These are phyloP conservation scores for Dissophora globulifera DNA, from an alignment of 192 early-diverging fungal genomes.

Conservation along the genomic window DNA sequence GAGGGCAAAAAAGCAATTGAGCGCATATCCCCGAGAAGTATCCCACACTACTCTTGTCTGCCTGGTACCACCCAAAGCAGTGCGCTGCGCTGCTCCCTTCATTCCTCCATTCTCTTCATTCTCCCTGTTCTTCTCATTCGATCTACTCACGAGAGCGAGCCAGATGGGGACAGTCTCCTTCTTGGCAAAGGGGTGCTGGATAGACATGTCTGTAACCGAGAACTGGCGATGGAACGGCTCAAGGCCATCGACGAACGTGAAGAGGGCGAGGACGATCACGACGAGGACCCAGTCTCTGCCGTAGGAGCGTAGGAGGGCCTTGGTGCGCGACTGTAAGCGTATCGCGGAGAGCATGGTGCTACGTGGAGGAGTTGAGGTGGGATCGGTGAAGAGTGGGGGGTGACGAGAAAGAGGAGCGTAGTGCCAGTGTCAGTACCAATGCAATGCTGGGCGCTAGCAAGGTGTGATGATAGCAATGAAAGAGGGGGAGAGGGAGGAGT, in stretches of 20 bases:
- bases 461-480: too few species aligned
- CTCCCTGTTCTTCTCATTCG: too few species aligned
- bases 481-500: neutral
- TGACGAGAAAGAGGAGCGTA: too few species aligned
- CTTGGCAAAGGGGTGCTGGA: conserved; percentile 69
- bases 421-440: too few species aligned
- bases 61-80: too few species aligned
- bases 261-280: conserved; percentile 65
- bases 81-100: too few species aligned
- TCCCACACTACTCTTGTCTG: too few species aligned
- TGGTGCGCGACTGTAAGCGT: conserved; percentile 24
- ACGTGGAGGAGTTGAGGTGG: too few species aligned
- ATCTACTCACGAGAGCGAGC: conserved; percentile 46
- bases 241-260: conserved; percentile 65
- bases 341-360: neutral
- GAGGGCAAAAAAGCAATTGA: too few species aligned
- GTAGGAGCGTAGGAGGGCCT: conserved; percentile 25
- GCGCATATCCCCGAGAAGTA: too few species aligned
- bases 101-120: too few species aligned
- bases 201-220: conserved; percentile 73
- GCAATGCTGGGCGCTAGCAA: too few species aligned
- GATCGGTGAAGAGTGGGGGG: neutral
- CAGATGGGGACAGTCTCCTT: conserved; percentile 62
- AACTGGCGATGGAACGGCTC: conserved; percentile 83
- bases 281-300: conserved; percentile 62